These are phyloP conservation scores for Pseudoturritis turrita DNA, from an alignment of 345 rosid species.

Conservation along the genomic window DNA sequence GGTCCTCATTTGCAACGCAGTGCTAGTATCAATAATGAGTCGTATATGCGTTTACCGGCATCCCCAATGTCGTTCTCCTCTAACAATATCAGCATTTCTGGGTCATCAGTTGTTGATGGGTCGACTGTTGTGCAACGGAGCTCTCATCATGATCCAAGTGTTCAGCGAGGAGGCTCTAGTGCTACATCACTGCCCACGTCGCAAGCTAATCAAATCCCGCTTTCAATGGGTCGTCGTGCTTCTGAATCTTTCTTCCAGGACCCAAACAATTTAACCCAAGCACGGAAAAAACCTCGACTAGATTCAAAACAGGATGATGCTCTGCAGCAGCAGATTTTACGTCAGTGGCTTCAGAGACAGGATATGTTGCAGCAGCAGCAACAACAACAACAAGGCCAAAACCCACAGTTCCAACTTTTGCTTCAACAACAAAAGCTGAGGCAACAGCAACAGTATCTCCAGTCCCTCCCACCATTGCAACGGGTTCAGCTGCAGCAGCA, in stretches of 20 bases:
- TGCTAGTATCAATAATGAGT: constrained; percentile 87
- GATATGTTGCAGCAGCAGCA: constrained; percentile 65
- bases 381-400: constrained; percentile 52
- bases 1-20: constrained; percentile 93
- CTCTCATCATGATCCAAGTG: constrained; percentile 60
- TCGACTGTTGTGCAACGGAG: constrained; percentile 70
- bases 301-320: constrained; percentile 91
- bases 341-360: constrained; percentile 81
- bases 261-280: constrained; percentile 55
- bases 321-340: constrained; percentile 76
- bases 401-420: constrained; percentile 65
- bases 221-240: constrained; percentile 54
- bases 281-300: constrained; percentile 72
- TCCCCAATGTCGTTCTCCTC: constrained; percentile 92
- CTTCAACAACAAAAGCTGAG: constrained; percentile 57
- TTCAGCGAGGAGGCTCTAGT: constrained; percentile 70
- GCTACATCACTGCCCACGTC: constrained; percentile 64
- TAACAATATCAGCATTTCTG: constrained; percentile 86
- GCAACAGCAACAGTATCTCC: constrained; percentile 60
- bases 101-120: constrained; percentile 82
- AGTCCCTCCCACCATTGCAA: constrained; percentile 78
- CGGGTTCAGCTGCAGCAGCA: constrained; percentile 87
- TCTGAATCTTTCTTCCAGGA: constrained; percentile 75
- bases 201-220: constrained; percentile 57
- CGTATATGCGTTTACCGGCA: constrained; percentile 93